Base-by-base conservation (phyloP, 805 yeast genomes). In the Metschnikowia koreensis region DNA sequence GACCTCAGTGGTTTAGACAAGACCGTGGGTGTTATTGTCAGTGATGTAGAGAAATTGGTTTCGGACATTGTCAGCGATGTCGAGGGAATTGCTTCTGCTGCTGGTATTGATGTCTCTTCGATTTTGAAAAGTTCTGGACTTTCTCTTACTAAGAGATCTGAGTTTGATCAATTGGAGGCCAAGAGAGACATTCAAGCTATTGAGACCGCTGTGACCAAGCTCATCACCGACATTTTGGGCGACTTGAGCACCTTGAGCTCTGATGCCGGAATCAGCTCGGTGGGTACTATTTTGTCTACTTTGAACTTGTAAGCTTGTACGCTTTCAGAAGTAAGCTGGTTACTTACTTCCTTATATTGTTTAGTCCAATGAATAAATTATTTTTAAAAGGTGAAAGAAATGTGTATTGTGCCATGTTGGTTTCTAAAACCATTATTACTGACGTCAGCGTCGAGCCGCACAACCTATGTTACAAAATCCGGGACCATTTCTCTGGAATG, bases 71-170 rank as follows among this genome's bases (percentile, higher is more conserved):
- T 52, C 22, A 28, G 33, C 41, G 56, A 52, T 15, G 50, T 52
- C 31, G 53, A 52, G 41, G 45, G 15, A 28, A 31, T 50, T 36
- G 53, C 55, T 15, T n/a, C 47, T 22, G 53, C 55, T 17, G 51
- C 53, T 15, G 55, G 55, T 8, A 22, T 50, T 13, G 51, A 49
- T 28, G 29, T 39, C 2, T 46, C 53, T 22, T 29, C 37, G 8
- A 16, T 52, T n/a, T 46, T 41, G 48, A 22, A 29, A 28, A 28
- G 6, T 2, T 39, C 55, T 22, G 48, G 48, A 5, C 5, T 42
- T 17, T 31, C 46, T 12, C 15, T 43, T 1, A 10, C 37, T 17
- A 40, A 33, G 31, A 41, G 41, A 22, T 42, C 29, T 10, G 44
- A 41, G 13, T 31, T n/a, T 17, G 41, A 47, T 27, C 6, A 10